Percentiles rank a stretch among this genome's conserved stretches.
These are phyloP conservation scores for Austroboletus eburneus DNA, from an alignment of 768 basidiomycete species.

Conservation along the genomic window DNA sequence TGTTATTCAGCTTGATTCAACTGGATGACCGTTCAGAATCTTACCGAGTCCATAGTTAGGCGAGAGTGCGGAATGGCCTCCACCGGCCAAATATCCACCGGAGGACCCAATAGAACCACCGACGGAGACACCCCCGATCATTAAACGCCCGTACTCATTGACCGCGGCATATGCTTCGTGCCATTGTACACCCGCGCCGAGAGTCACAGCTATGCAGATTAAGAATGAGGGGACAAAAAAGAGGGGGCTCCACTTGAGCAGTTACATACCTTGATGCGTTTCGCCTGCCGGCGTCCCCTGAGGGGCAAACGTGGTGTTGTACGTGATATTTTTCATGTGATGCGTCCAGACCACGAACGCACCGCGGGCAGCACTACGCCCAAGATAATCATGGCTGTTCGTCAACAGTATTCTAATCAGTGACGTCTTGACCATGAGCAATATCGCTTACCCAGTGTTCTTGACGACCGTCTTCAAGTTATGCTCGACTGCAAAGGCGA, in stretches of 20 bases:
- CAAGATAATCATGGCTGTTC: not conserved
- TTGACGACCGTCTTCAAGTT: constrained; percentile 18
- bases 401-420: not conserved
- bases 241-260: too few relatives aligned
- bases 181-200: not conserved
- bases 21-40: not conserved
- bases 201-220: not conserved
- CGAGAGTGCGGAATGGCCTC: not conserved
- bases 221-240: too few relatives aligned
- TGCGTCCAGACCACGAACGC: not conserved
- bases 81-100: not conserved
- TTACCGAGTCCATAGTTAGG: not conserved
- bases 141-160: not conserved
- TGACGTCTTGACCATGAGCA: not conserved
- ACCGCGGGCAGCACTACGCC: not conserved
- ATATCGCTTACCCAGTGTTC: constrained; percentile 13
- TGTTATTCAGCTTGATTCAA: not conserved
- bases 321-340: not conserved
- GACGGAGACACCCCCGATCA: not conserved
- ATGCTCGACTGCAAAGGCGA: constrained; percentile 15
- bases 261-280: not conserved
- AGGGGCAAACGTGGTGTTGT: not conserved
- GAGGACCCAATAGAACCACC: not conserved
- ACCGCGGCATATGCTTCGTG: not conserved
- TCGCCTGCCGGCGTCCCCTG: not conserved